Base-by-base conservation (phyloP, 2,329 filamentous ascomycete genomes). In the Epichloe gansuensis region DNA sequence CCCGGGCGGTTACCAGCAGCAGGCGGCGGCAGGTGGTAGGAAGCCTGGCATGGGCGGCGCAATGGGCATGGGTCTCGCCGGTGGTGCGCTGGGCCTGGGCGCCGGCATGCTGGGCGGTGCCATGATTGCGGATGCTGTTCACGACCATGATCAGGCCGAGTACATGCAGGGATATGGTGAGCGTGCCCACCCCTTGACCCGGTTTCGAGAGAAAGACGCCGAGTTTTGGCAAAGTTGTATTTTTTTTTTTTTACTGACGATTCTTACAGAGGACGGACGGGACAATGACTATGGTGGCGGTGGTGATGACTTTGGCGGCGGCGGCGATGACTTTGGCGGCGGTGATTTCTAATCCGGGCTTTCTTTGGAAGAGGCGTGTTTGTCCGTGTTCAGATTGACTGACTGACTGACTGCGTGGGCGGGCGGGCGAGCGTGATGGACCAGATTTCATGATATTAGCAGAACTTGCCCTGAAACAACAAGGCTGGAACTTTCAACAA, bases 91-190 rank as follows among this genome's bases (percentile, higher is more conserved):
- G 44, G 90, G 90, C 71, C 67, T 88, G 4, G 90, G 89, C 59
- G 90, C 85, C 57, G 90, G 90, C 67, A 63, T 95, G 64, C 61
- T 95, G 1, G 91, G 89, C 60, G 90, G 90, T 52, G 78, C 81
- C 56, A 56, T 95, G 61, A 68, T 95, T 35, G 83, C 76, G 2
- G 75, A 85, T 62, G 83, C 83, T 1, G 74, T 91, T 49, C 70
- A 86, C 52, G 79, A 83, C 55, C 65, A 76, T 46, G 68, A 86
- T 58, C 69, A 84, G 55, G 73, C 80, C 5, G 77, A 78, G 34
- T 84, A 76, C 52, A 60, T 69, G 42, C 67, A 75, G 0, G 74
- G 73, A 52, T 72, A 66, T 54, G 51, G 69, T 72, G 60, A 65
- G 68, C 66, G 15, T 6, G 34, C 17, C 17, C 5, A 5, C 31